Evolutionary conservation across 106 monocot species (phyloP), one percentile per base, ranked within the genome.

Genomic region (Acorus calamus): DNA sequence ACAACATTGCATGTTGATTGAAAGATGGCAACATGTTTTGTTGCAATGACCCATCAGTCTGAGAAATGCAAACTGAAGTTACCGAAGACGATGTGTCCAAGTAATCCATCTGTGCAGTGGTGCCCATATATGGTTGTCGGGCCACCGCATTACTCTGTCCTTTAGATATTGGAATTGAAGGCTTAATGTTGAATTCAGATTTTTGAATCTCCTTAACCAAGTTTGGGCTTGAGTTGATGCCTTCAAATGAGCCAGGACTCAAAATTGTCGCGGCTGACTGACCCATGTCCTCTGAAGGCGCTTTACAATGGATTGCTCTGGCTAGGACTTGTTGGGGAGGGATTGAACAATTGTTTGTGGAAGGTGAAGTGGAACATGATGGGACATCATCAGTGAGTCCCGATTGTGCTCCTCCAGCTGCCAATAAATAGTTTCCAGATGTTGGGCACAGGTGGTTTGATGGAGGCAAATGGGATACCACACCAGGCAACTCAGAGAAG

Each of bases 31-130:
- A 48, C 8, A 85, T 78, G 13, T 50, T 75, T 47, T 82, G 77
- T 56, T 84, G 82, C 62, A 86, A 74, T 63, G 78, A 63, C 50
- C 74, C 79, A 60, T 89, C 86, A 44, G 50, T 77, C 48, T 83
- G 87, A 61, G 76, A 82, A 61, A 87, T 73, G 61, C 84, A 82
- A 5, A 66, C 84, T 5, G 94, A 90, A 56, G 81, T 87, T 69
- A 78, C 89, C 64, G 89, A 90, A 65, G 94, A 94, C 46, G 84
- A 77, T 44, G 89, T 76, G 50, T 90, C 86, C 77, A 90, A 71
- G 67, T 79, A 89, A 74, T 90, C 94, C 48, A 82, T 70, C 61
- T 81, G 94, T 7, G 73, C 59, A 63, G 77, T 59, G 53, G 76
- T 78, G 62, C 71, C 71, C 11, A 80, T 9, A 56, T 66, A 84